Base-by-base conservation (phyloP, 306 rosid genomes). In the Castanospermum australe region DNA sequence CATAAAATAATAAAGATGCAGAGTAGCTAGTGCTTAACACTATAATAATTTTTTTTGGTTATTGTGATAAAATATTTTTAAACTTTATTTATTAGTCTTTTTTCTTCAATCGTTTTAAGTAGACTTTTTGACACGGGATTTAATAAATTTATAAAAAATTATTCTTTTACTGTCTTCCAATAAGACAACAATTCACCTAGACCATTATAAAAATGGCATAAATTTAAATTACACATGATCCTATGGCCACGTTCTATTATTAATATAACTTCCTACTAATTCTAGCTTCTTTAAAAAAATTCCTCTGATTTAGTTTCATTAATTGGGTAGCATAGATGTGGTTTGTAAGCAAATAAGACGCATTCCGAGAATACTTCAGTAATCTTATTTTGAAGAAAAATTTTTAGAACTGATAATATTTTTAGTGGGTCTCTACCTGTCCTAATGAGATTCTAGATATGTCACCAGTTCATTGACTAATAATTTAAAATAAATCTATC, bases 1-100 rank as follows among this genome's bases (percentile, higher is more conserved):
- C 39, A 62, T 61, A 64, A 71, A 72, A 70, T 62, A 80, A 79
- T 22, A 52, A 32, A 52, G 55, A 69, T 45, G 25, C 65, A 32
- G 33, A 33, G 41, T 13, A 22, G 55, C 56, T 45, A 24, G 3
- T 56, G 21, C 67, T 38, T 11, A 1, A 1, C 42, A 25, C 8
- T 56, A 12, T 24, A 13, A 15, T 44, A 67, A 13, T 24, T 22
- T 67, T 44, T 44, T 67, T 44, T 44, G 2, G 32, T 6, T 44
- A 30, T n/a, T 28, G 7, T 74, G 8, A 25, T 11, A 45, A 60
- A 75, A 44, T 1, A 75, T 8, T 74, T 24, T 28, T 44, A 5
- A 57, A 25, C 44, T 56, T 28, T 28, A 28, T 3, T 35, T 24
- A 24, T 21, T 36, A 15, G 61, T 36, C 5, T 11, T 30, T 48